A percentile compares a stretch with the other conserved stretches of the same genome.
These are phyloP conservation scores for Ajuga reptans DNA, from an alignment of 305 asterid genomes.

Conservation along the genomic window DNA sequence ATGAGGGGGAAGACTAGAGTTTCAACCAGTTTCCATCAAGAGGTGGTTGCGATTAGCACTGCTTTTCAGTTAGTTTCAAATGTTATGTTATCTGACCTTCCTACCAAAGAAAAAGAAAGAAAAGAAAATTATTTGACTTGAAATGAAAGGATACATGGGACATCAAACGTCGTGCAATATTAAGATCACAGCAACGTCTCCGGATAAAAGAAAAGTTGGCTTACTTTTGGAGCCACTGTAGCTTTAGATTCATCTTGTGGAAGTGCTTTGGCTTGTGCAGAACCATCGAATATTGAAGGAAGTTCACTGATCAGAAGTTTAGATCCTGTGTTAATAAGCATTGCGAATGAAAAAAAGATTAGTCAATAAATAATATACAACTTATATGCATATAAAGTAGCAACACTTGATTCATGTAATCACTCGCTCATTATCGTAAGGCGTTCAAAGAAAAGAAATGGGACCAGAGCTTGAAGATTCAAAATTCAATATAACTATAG, in stretches of 20 bases:
- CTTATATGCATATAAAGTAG: background rate
- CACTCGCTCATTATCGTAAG: background rate
- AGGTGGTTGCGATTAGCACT: background rate
- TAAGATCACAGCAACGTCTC: background rate
- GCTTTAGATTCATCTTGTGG: slow-evolving; percentile 71
- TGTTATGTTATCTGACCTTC: no score
- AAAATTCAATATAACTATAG: background rate
- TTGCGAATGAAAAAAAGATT: slow-evolving; percentile 8
- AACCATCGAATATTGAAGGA: slow-evolving; percentile 75
- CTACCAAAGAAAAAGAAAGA: no score
- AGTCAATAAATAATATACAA: background rate
- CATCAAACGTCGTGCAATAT: background rate
- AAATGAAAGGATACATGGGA: background rate
- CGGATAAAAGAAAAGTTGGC: background rate
- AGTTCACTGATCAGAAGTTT: slow-evolving; percentile 74
- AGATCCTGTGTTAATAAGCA: slow-evolving; percentile 49
- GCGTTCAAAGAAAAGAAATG: background rate
- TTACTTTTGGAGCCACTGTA: slow-evolving; percentile 86
- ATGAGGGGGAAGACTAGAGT: background rate
- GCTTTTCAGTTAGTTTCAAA: background rate
- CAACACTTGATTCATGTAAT: background rate
- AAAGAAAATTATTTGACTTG: background rate
- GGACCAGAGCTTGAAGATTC: background rate
- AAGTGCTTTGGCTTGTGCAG: slow-evolving; percentile 63
- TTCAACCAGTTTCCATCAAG: background rate